phyloP scores from a whole-genome alignment of 2,329 filamentous ascomycete genomes.

The Fusarium incarnatum region DNA sequence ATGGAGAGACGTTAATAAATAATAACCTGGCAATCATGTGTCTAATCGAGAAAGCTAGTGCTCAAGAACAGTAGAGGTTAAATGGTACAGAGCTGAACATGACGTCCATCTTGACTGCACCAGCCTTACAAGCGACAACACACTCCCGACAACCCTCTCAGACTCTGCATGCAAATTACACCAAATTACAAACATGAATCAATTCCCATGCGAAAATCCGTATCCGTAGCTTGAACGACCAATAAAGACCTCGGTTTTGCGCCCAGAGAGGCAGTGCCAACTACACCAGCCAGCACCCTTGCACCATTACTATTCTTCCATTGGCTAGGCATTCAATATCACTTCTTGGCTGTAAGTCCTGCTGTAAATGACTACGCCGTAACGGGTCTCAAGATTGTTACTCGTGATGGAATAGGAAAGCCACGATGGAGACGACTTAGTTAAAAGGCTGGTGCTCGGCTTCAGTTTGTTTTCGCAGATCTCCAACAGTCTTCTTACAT shows the following conservation, averaged over 20 bases:
- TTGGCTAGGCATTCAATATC: not conserved
- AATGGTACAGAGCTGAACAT: not conserved
- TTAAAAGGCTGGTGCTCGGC: not conserved
- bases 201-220: not conserved
- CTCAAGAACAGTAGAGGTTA: too few species aligned
- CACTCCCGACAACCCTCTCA: not conserved
- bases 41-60: too few species aligned
- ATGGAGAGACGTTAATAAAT: too few species aligned
- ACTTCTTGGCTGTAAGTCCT: not conserved
- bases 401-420: not conserved
- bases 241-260: not conserved
- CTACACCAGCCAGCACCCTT: not conserved
- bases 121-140: not conserved
- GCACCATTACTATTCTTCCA: not conserved
- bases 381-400: not conserved
- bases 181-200: not conserved
- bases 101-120: not conserved
- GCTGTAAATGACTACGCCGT: not conserved
- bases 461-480: not conserved
- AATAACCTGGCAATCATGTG: too few species aligned
- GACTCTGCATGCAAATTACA: not conserved
- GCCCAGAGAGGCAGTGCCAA: not conserved
- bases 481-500: not conserved
- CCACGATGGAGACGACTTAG: too few species aligned
- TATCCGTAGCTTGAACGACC: not conserved